A percentile compares a stretch with the other conserved stretches of the same genome.
These are phyloP conservation scores for Lepidopterella palustris DNA, from an alignment of 495 filamentous ascomycete genomes.

Conservation along the genomic window DNA sequence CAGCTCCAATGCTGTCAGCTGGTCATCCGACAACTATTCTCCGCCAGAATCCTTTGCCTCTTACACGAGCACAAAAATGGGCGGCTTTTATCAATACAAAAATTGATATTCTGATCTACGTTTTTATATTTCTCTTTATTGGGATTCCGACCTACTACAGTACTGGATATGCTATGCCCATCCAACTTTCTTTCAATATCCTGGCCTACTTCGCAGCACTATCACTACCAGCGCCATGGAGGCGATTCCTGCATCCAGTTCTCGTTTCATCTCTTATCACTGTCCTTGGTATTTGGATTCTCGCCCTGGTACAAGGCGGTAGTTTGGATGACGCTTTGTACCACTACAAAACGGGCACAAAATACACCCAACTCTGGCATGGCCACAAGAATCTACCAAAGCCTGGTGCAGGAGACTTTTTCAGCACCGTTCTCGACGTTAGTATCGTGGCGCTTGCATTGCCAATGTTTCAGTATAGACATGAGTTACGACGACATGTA, in stretches of 20 bases:
- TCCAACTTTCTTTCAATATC: slow-evolving; percentile 45
- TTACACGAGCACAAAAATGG: slow-evolving; percentile 43
- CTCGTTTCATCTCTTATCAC: slow-evolving; percentile 43
- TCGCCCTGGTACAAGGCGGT: slow-evolving; percentile 38
- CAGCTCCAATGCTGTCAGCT: slow-evolving; percentile 6
- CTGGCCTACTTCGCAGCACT: slow-evolving; percentile 45
- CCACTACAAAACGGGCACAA: slow-evolving; percentile 42
- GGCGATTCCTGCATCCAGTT: slow-evolving; percentile 47
- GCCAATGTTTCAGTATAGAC: slow-evolving; percentile 49
- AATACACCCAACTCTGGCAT: slow-evolving; percentile 44
- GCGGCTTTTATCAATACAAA: slow-evolving; percentile 38
- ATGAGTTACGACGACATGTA: slow-evolving; percentile 41
- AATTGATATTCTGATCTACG: slow-evolving; percentile 41
- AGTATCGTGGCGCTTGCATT: slow-evolving; percentile 50
- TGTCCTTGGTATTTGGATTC: slow-evolving; percentile 42
- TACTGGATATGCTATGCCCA: slow-evolving; percentile 48
- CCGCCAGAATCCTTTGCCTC: slow-evolving; percentile 37
- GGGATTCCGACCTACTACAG: slow-evolving; percentile 47
- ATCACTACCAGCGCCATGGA: slow-evolving; percentile 41
- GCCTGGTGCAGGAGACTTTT: slow-evolving; percentile 48
- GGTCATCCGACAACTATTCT: neutral
- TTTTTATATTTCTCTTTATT: slow-evolving; percentile 40
- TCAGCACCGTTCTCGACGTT: slow-evolving; percentile 45
- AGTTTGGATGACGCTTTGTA: slow-evolving; percentile 34
- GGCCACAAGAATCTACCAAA: slow-evolving; percentile 14